phyloP scores from a whole-genome alignment of 345 rosid species.

The Psidium friedrichsthalianum region DNA sequence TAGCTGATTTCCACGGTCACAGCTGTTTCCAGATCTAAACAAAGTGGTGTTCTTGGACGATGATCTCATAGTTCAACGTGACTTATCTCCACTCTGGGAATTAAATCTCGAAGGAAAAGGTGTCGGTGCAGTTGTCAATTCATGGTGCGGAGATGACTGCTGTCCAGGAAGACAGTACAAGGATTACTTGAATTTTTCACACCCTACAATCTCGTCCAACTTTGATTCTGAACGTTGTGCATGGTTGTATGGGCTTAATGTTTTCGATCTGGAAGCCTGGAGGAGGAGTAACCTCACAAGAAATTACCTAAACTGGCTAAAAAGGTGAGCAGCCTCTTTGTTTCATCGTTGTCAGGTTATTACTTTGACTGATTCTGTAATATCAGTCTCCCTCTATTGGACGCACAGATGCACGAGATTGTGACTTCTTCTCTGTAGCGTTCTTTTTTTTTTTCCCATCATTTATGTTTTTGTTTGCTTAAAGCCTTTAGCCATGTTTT shows the following conservation, averaged over 20 bases:
- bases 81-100: slow-evolving; percentile 76
- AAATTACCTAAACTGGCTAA: slow-evolving; percentile 61
- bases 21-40: slow-evolving; percentile 90
- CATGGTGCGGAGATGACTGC: slow-evolving; percentile 69
- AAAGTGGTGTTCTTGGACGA: slow-evolving; percentile 89
- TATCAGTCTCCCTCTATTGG: not conserved
- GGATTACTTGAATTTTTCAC: slow-evolving; percentile 86
- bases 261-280: slow-evolving; percentile 82
- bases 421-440: not conserved
- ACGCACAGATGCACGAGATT: not conserved
- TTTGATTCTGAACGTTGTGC: slow-evolving; percentile 46
- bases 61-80: slow-evolving; percentile 81
- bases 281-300: slow-evolving; percentile 56
- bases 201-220: slow-evolving; percentile 50
- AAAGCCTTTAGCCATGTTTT: not conserved
- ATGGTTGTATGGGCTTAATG: slow-evolving; percentile 89
- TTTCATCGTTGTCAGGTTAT: not conserved
- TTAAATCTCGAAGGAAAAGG: slow-evolving; percentile 63
- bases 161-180: slow-evolving; percentile 67
- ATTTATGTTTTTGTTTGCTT: not conserved
- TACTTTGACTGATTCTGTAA: not conserved
- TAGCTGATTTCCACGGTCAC: slow-evolving; percentile 23
- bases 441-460: not conserved
- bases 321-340: slow-evolving; percentile 32
- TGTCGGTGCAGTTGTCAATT: slow-evolving; percentile 66